Evolutionary conservation across 495 filamentous ascomycete species (phyloP), one percentile per base, ranked within the genome.

Genomic region (Geoglossum glabrum): DNA sequence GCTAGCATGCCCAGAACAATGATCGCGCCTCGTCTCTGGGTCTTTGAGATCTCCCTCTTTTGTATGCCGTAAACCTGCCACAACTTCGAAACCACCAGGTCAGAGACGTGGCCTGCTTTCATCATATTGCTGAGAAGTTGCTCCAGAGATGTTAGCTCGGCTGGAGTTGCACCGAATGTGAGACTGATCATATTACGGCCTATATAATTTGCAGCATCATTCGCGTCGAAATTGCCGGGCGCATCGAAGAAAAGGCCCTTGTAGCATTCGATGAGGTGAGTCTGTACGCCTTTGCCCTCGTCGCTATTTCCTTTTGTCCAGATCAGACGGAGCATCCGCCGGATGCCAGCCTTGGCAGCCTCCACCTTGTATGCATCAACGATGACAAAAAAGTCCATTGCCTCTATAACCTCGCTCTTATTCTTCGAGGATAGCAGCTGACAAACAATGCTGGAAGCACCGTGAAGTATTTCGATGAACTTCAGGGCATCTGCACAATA

Each of bases 241-340:
- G 92, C 90, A 67, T 90, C 85, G 63, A 99, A 97, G 71, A 96
- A 99, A 8, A 99, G 75, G 19, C 85, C 80, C 68, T 85, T 92
- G 73, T 99, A 99, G 65, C 87, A 94, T 61, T 97, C 93, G 59
- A 99, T 95, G 19, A 99, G 78, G 69, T 97, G 93, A 1, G 86
- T 85, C 65, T 97, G 92, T 1, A 99, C 89, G 47, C 92, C 92
- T 69, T 99, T 99, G 57, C 92, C 92, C 74, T 99, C 92, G 64
- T 99, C 92, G 64, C 86, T 95, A 70, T 96, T 97, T 55, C 90
- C 92, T 70, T 99, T 99, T 21, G 93, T 97, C 92, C 92, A 99
- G 67, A 99, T 97, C 43, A 97, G 74, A 43, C 88, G 79, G 45
- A 99, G 78, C 92, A 99, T 99, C 56, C 86, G 79, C 46, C 89